Base-by-base conservation (phyloP, 805 yeast genomes). In the Lipomyces orientalis region DNA sequence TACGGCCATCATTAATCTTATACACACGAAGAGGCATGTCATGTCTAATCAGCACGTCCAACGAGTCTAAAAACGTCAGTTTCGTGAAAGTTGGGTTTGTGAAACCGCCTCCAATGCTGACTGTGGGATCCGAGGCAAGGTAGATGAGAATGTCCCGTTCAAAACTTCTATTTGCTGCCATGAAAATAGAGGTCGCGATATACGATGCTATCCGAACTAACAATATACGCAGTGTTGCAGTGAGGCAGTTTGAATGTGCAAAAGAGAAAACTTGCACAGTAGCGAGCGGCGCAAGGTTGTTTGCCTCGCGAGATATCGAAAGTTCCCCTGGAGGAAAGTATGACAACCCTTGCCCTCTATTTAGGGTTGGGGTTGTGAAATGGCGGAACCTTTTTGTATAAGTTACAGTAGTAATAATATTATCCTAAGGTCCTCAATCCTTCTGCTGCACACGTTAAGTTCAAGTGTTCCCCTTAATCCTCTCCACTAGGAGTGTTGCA, bases 1-100 rank as follows among this genome's bases (percentile, higher is more conserved):
- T 46, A 46, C 52, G 52, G 52, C 52, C 52, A 46, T 46, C 52
- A 46, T 46, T n/a, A n/a, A n/a, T n/a, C n/a, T n/a, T n/a, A n/a
- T n/a, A n/a, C n/a, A n/a, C n/a, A n/a, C n/a, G n/a, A 46, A 46
- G 52, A 46, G 52, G 52, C 9, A 46, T 5, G 52, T 46, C 52
- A 46, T 46, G 52, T 46, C 9, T 46, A 46, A 46, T 46, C 52
- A 46, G 52, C 52, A 46, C 52, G 9, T 46, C 52, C 52, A 46
- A 46, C 52, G 52, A 46, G 52, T 46, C 52, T 46, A 46, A 12
- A 46, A 46, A 46, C 52, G 52, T 46, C 52, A 4, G 52, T 12
- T 46, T 46, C 52, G 4, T 46, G 52, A 46, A 46, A 46, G 52
- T 46, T 46, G 52, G 52, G 52, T 46, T 46, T 46, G 52, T 46